A percentile compares a stretch with the other conserved stretches of the same genome.
Conservation (phyloP, 805 yeast genomes). For the Metschnikowia gruessii region DNA sequence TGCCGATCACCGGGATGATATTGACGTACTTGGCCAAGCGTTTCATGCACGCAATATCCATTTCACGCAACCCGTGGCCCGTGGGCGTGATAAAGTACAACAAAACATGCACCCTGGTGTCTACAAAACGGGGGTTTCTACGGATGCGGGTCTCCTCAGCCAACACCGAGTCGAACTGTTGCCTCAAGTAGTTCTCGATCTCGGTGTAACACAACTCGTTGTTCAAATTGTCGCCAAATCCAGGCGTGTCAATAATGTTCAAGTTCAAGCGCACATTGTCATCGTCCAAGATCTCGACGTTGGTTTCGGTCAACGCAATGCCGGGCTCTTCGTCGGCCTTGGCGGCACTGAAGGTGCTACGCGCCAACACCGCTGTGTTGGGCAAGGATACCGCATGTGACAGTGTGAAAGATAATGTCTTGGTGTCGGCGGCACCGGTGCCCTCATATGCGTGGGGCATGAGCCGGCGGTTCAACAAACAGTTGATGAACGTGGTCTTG, state of each 20-base stretch:
- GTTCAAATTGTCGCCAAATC: conserved; percentile 79
- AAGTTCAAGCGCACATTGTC: conserved; percentile 53
- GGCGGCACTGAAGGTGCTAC: conserved; percentile 7
- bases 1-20: conserved; percentile 77
- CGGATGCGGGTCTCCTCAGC: conserved; percentile 86
- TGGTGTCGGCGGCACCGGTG: too few species aligned
- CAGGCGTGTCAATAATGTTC: conserved; percentile 74
- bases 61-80: conserved; percentile 75
- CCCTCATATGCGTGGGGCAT: too few species aligned
- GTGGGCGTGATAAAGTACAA: conserved; percentile 75
- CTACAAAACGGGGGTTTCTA: too few species aligned
- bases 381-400: too few species aligned
- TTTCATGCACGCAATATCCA: conserved; percentile 72
- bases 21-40: conserved; percentile 70
- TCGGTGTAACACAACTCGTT: too few species aligned
- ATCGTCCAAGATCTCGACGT: conserved; percentile 61
- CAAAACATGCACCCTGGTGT: too few species aligned
- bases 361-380: conserved; percentile 54
- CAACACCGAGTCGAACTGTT: conserved; percentile 14
- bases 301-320: conserved; percentile 66
- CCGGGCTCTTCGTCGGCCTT: conserved; percentile 57
- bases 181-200: neutral
- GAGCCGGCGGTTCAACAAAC: conserved; percentile 61
- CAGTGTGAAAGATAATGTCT: too few species aligned
- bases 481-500: conserved; percentile 70